Percentiles rank a stretch among this genome's conserved stretches.
Conservation (phyloP, 1,139 yeast genomes). For the Lizanozyma gosingica region DNA sequence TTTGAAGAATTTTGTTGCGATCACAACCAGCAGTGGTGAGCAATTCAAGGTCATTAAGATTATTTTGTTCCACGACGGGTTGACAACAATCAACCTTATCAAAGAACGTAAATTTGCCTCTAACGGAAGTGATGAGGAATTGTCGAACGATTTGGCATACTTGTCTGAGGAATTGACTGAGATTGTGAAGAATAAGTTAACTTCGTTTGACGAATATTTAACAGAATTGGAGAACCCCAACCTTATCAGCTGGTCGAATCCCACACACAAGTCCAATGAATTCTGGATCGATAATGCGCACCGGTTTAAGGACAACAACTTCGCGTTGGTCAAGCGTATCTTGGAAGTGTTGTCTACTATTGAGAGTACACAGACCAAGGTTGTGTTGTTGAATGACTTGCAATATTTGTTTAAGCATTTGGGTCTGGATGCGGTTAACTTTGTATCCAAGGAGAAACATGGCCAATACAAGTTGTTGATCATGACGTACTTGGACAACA, state of each 20-base stretch:
- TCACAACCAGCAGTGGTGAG: slow-evolving; percentile 19
- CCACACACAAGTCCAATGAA: slow-evolving; percentile 80
- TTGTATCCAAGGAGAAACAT: slow-evolving; percentile 55
- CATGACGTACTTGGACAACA: slow-evolving; percentile 73
- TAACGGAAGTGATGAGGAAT: slow-evolving; percentile 68
- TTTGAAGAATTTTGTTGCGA: slow-evolving; percentile 49
- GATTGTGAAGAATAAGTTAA: slow-evolving; percentile 61
- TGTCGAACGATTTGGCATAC: slow-evolving; percentile 59
- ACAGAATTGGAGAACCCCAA: slow-evolving; percentile 77
- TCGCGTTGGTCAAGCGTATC: slow-evolving; percentile 53
- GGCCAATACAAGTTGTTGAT: slow-evolving; percentile 57
- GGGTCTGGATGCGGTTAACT: slow-evolving; percentile 58
- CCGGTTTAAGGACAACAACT: slow-evolving; percentile 69
- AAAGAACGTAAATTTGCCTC: slow-evolving; percentile 82
- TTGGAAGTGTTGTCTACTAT: slow-evolving; percentile 25
- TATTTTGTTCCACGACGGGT: slow-evolving; percentile 69
- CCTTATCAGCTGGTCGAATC: slow-evolving; percentile 74
- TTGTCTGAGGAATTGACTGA: slow-evolving; percentile 56
- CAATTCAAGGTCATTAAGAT: slow-evolving; percentile 51
- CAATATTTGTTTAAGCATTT: slow-evolving; percentile 34
- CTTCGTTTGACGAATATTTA: slow-evolving; percentile 88
- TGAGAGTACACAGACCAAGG: slow-evolving; percentile 18
- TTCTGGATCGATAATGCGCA: slow-evolving; percentile 83
- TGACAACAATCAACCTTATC: slow-evolving; percentile 58
- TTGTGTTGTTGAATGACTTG: slow-evolving; percentile 48